Evolutionary conservation across 768 basidiomycete genomes (phyloP).

Genomic region (Suillus occidentalis): DNA sequence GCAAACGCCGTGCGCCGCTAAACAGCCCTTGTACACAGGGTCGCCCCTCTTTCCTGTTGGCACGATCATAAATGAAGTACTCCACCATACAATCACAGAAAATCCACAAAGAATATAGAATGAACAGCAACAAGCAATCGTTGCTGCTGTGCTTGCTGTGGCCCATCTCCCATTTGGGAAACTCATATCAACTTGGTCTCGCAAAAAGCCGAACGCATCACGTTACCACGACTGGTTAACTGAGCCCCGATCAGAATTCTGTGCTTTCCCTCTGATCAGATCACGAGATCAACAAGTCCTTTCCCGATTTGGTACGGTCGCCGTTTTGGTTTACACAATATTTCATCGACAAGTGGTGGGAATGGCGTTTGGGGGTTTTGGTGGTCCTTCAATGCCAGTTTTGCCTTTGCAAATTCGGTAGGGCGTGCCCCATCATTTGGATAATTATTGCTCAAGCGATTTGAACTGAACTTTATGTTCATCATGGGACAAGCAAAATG

Average conservation of each 20-base stretch:
- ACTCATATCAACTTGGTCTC: background rate
- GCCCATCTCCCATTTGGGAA: background rate
- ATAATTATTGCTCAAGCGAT: background rate
- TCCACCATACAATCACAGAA: constrained; percentile 6
- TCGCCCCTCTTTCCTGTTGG: constrained; percentile 11
- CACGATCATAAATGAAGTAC: constrained; percentile 13
- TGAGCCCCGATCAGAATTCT: constrained; percentile 36
- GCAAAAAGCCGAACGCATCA: background rate
- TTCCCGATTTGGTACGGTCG: constrained; percentile 11
- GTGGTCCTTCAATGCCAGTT: background rate
- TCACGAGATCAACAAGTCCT: constrained; percentile 15
- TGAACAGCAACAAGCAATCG: background rate
- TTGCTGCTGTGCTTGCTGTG: no score
- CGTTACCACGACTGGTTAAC: constrained; percentile 11
- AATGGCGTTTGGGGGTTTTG: no score
- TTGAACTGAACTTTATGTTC: background rate
- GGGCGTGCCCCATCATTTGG: background rate
- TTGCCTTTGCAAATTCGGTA: background rate
- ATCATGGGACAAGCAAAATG: constrained; percentile 7
- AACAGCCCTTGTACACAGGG: constrained; percentile 11
- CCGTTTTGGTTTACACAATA: constrained; percentile 14
- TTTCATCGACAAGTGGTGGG: background rate
- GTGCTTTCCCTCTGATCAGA: constrained; percentile 26
- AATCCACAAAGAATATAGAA: constrained; percentile 3
- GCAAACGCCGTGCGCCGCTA: constrained; percentile 24